These are phyloP conservation scores for Sesbania bispinosa DNA, from an alignment of 306 rosid genomes.

Conservation along the genomic window DNA sequence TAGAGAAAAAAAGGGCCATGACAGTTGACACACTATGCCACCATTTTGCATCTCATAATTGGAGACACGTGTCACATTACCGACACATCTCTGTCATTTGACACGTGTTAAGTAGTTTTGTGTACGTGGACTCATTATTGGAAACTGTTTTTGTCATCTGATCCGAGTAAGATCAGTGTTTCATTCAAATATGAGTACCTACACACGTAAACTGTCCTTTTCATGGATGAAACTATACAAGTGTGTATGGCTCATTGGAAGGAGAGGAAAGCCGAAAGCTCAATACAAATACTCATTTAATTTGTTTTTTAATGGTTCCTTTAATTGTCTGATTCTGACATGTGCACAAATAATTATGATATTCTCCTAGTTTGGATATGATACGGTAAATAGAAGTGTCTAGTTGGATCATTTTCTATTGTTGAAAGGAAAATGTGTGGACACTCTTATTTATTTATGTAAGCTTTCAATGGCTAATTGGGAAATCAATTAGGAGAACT, in stretches of 20 bases:
- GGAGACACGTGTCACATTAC: slow-evolving; percentile 27
- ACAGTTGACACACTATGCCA: slow-evolving; percentile 8
- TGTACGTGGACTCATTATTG: background rate
- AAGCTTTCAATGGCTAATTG: background rate
- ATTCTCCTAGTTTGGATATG: slow-evolving; percentile 8
- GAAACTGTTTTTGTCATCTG: background rate
- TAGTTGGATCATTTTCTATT: background rate
- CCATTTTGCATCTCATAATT: slow-evolving; percentile 23
- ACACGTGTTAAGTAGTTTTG: slow-evolving; percentile 27
- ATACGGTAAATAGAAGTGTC: background rate
- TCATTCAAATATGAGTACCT: slow-evolving; percentile 9
- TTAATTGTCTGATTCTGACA: background rate
- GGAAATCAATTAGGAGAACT: background rate
- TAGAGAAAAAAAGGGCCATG: background rate
- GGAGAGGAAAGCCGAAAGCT: background rate
- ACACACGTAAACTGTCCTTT: background rate
- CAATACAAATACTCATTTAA: background rate
- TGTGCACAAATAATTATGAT: background rate
- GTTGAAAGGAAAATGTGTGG: background rate
- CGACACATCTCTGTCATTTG: slow-evolving; percentile 11
- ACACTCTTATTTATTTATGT: background rate
- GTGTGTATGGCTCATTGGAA: slow-evolving; percentile 8
- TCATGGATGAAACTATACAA: background rate
- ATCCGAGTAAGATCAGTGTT: background rate
- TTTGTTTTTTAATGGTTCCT: background rate